Evolutionary conservation across 208 protist species (phyloP).

Genomic region (Leptomonas pyrrhocoris): DNA sequence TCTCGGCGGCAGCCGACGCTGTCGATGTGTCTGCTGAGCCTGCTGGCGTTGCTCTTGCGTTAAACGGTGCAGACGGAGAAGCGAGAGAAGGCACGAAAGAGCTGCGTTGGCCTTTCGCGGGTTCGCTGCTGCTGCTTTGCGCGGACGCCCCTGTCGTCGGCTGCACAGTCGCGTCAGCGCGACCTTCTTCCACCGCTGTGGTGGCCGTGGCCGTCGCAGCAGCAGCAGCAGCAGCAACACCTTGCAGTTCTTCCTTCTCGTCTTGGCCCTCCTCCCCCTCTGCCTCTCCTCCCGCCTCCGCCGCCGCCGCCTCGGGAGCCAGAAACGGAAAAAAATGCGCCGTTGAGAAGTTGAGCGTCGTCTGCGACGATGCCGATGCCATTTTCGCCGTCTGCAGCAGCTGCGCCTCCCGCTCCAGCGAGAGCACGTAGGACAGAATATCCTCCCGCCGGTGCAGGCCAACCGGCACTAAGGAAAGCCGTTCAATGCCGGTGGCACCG

Average conservation of each 20-base stretch:
- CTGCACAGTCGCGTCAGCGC: slow-evolving; percentile 7
- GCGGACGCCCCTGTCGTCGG: not conserved
- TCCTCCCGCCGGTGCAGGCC: slow-evolving; percentile 42
- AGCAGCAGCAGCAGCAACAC: not conserved
- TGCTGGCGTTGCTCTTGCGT: not conserved
- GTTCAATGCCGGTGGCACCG: slow-evolving; percentile 48
- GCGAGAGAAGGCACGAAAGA: not conserved
- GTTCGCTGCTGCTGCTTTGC: not conserved
- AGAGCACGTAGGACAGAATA: slow-evolving; percentile 60
- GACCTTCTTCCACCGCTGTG: too few relatives aligned
- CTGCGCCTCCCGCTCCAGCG: slow-evolving; percentile 65
- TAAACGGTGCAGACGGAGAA: not conserved
- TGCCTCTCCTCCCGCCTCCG: slow-evolving; percentile 1
- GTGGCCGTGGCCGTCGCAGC: too few relatives aligned
- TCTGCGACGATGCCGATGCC: slow-evolving; percentile 57
- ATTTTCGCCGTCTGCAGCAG: slow-evolving; percentile 61
- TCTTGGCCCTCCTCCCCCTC: not conserved
- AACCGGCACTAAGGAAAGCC: slow-evolving; percentile 64
- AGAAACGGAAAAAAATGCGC: slow-evolving; percentile 46
- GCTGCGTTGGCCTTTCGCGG: not conserved
- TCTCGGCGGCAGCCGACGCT: not conserved
- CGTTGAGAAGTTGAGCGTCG: slow-evolving; percentile 56
- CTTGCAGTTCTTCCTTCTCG: not conserved
- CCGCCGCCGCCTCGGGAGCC: not conserved
- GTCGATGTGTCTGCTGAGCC: not conserved